These are phyloP conservation scores for Leptographium wingfieldii DNA, from an alignment of 2,329 filamentous ascomycete species.

Conservation along the genomic window DNA sequence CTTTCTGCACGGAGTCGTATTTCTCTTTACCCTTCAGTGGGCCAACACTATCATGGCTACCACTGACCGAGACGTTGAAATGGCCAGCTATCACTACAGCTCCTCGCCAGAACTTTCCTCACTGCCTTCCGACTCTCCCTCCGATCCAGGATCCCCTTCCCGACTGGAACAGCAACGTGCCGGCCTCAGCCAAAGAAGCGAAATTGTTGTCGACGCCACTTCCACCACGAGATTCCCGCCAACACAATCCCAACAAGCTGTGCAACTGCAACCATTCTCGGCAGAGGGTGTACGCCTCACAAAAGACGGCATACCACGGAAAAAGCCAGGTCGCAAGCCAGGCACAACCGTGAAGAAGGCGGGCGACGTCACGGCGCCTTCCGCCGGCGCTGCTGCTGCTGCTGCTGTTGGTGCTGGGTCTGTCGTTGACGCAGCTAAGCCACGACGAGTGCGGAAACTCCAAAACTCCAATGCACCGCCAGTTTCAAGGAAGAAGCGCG, in stretches of 20 bases:
- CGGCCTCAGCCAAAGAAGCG: conserved; percentile 18
- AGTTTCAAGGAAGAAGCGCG: conserved; percentile 42
- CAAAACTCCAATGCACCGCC: conserved; percentile 46
- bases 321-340: conserved; percentile 54
- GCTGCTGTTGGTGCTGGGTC: conserved; percentile 21
- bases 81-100: conserved; percentile 26
- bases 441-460: conserved; percentile 42
- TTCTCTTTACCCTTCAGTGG: neutral
- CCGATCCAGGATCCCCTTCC: conserved; percentile 34
- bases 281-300: conserved; percentile 36
- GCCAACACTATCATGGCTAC: conserved; percentile 7
- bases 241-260: conserved; percentile 15
- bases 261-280: conserved; percentile 13
- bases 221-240: conserved; percentile 20
- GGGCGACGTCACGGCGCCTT: conserved; percentile 16
- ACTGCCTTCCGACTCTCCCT: conserved; percentile 36
- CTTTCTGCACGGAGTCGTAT: neutral
- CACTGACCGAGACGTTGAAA: conserved; percentile 18
- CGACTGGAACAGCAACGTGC: conserved; percentile 20
- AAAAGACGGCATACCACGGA: conserved; percentile 44
- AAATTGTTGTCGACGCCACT: conserved; percentile 34
- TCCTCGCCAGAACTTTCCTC: conserved; percentile 39
- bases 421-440: conserved; percentile 28
- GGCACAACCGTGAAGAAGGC: conserved; percentile 28
- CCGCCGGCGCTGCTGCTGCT: conserved; percentile 17